Base-by-base conservation (phyloP, 176 grass and related monocot species). In the Neostapfia colusana region DNA sequence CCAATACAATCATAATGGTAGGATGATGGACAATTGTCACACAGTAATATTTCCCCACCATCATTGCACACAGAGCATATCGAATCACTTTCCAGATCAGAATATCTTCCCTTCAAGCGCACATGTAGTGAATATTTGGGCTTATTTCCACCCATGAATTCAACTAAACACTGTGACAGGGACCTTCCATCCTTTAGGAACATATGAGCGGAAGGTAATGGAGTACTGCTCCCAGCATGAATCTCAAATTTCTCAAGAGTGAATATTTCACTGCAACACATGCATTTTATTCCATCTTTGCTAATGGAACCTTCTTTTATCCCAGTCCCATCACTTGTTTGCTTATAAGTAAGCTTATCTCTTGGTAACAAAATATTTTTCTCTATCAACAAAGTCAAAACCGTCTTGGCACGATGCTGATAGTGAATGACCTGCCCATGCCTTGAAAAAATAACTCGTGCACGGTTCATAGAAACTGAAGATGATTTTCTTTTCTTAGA, bases 151-250 rank as follows among this genome's bases (percentile, higher is more conserved):
- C 88, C 81, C 84, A 92, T 89, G 36, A 87, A 67, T 56, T 92
- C 43, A 69, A 88, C 49, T 74, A 92, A 85, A 70, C 89, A 96
- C 38, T 92, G 78, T 69, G 81, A 70, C 7, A 96, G 70, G 31
- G 93, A 90, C 70, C 75, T 89, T 41, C 93, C 93, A 83, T 96
- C 93, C 48, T 77, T 86, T 50, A 96, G 85, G 57, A 89, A 90
- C 53, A 92, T 88, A 78, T 83, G 81, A 20, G 58, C 27, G 12
- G 73, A 83, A 83, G 89, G 87, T 67, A 43, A 72, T 59, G 36
- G 75, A 61, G 82, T 81, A 35, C 48, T 85, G 50, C 41, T 69
- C 46, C 89, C 82, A 72, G 87, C 81, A 75, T 96, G 93, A 64
- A 72, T 46, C 70, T 92, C 93, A 51, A 96, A 96, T 28, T 73